phyloP scores from a whole-genome alignment of 2,329 filamentous ascomycete genomes.

The Colletotrichum gigasporum region DNA sequence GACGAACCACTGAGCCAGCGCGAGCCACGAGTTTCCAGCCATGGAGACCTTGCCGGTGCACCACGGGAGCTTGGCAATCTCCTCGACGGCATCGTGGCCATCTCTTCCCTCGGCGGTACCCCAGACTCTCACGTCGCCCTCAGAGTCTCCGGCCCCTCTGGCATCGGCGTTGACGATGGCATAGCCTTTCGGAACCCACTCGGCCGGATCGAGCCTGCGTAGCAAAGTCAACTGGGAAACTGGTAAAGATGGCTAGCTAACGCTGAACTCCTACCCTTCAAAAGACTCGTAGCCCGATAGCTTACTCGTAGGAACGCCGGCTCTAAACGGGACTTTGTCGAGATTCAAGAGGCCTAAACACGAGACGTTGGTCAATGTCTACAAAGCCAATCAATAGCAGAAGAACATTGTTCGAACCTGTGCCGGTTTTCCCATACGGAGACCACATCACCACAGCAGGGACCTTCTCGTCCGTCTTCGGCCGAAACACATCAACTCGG shows the following conservation, averaged over 20 bases:
- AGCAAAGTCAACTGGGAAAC: too few relatives aligned
- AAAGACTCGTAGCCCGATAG: constrained; percentile 16
- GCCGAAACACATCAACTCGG: constrained; percentile 9
- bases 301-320: neutral
- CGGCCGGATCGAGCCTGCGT: constrained; percentile 7
- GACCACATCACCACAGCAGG: constrained; percentile 16
- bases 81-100: constrained; percentile 15
- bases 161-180: constrained; percentile 9
- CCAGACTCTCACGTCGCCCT: neutral
- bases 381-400: neutral
- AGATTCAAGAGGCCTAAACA: neutral
- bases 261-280: neutral
- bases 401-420: neutral
- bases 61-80: constrained; percentile 11
- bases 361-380: too few relatives aligned
- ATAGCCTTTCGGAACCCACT: constrained; percentile 8
- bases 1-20: constrained; percentile 7
- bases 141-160: constrained; percentile 2
- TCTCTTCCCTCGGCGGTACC: constrained; percentile 9
- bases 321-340: neutral
- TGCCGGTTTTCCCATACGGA: constrained; percentile 1
- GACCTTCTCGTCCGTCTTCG: constrained; percentile 10
- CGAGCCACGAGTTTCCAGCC: constrained; percentile 10
- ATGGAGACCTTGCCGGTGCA: neutral
- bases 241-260: neutral